Evolutionary conservation across 441 rosid species (phyloP).

Genomic region (Kokia cookei): DNA sequence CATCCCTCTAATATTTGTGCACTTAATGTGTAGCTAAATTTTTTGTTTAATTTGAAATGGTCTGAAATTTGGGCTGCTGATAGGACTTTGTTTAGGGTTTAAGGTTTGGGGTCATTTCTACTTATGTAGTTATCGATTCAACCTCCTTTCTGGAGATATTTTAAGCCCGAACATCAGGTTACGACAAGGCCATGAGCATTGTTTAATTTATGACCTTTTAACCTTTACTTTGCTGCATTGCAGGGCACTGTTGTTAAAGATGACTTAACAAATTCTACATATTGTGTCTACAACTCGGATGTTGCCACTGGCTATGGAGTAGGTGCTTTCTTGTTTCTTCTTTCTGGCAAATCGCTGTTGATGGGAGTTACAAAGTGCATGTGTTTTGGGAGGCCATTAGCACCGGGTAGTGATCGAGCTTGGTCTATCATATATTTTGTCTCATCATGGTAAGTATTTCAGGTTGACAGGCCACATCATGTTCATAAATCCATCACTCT

Average conservation of each 20-base stretch:
- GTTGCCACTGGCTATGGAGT: slow-evolving; percentile 96
- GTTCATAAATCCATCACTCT: neutral
- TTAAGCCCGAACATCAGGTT: neutral
- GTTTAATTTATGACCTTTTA: neutral
- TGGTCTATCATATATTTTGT: slow-evolving; percentile 88
- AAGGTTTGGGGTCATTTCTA: neutral
- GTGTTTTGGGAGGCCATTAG: slow-evolving; percentile 84
- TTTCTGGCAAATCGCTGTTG: slow-evolving; percentile 74
- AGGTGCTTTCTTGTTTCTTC: slow-evolving; percentile 86
- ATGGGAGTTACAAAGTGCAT: slow-evolving; percentile 91
- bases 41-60: neutral
- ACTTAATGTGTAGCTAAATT: neutral
- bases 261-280: slow-evolving; percentile 40
- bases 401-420: slow-evolving; percentile 78
- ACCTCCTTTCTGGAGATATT: neutral
- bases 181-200: neutral
- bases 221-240: slow-evolving; percentile 6
- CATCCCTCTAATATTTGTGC: neutral
- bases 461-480: neutral
- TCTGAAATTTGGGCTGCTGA: neutral
- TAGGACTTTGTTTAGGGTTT: too few species aligned
- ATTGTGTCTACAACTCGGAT: slow-evolving; percentile 78
- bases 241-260: slow-evolving; percentile 55
- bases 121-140: neutral
- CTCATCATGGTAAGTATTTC: slow-evolving; percentile 65